Percentiles rank a stretch among this genome's conserved stretches.
Evolutionary conservation across 441 rosid species (phyloP).

Genomic region (Euphorbia schlechtendalii): DNA sequence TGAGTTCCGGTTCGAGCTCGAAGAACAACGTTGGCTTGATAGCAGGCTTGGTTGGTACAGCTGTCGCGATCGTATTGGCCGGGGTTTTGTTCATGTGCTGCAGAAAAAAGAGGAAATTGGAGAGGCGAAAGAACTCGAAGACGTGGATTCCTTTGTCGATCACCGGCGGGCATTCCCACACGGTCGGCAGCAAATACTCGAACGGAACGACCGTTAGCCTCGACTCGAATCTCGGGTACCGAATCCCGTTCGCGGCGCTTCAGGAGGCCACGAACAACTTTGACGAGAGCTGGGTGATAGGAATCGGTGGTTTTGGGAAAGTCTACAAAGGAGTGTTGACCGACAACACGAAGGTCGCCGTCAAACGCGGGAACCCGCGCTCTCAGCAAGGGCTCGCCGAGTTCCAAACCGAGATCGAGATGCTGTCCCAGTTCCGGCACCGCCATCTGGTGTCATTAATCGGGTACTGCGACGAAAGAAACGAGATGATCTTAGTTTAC

Average conservation of each 20-base stretch:
- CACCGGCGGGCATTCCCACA: conserved; percentile 55
- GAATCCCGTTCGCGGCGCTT: conserved; percentile 66
- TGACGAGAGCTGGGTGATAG: conserved; percentile 75
- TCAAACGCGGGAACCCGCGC: conserved; percentile 80
- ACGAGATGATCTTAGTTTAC: conserved; percentile 86
- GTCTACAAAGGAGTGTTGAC: conserved; percentile 74
- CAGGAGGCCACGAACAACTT: conserved; percentile 85
- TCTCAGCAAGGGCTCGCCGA: conserved; percentile 95
- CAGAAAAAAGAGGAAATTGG: conserved; percentile 39
- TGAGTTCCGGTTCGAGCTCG: conserved; percentile 27
- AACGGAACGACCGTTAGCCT: conserved; percentile 57
- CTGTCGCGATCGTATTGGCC: conserved; percentile 31
- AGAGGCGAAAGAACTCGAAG: conserved; percentile 54
- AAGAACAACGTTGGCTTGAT: conserved; percentile 41
- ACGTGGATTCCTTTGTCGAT: conserved; percentile 73
- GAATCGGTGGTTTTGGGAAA: conserved; percentile 94
- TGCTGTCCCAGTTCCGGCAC: conserved; percentile 92
- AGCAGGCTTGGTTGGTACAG: conserved; percentile 46
- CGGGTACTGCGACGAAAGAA: conserved; percentile 89
- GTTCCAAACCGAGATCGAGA: conserved; percentile 89
- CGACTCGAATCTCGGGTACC: conserved; percentile 53
- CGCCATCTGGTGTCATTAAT: conserved; percentile 88
- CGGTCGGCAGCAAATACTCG: conserved; percentile 61
- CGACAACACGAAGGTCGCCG: conserved; percentile 78
- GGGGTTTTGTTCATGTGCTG: conserved; percentile 41